A percentile compares a stretch with the other conserved stretches of the same genome.
phyloP scores from a whole-genome alignment of 2,329 filamentous ascomycete species.

The Didymellaceae sp. region DNA sequence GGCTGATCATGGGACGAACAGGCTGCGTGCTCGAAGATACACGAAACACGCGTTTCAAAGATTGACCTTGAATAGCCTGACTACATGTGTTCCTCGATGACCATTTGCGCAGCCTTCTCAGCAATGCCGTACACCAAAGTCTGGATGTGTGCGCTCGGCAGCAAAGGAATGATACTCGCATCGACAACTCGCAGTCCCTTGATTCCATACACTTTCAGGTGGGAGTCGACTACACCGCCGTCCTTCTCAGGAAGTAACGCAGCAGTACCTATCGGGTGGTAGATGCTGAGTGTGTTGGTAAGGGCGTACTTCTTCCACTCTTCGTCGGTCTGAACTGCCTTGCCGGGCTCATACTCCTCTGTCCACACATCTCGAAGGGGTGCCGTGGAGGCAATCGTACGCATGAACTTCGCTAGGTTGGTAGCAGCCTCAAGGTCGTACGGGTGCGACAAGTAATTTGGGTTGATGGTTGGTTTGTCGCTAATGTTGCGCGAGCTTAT shows the following conservation, averaged over 20 bases:
- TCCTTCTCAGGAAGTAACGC: constrained; percentile 34
- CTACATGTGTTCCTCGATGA: constrained; percentile 14
- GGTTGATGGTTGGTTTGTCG: constrained; percentile 36
- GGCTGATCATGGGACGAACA: too few species aligned
- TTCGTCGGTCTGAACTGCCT: constrained; percentile 31
- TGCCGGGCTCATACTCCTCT: constrained; percentile 41
- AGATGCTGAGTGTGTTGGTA: constrained; percentile 32
- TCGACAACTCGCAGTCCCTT: constrained; percentile 37
- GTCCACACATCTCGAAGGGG: constrained; percentile 40
- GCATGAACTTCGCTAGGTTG: constrained; percentile 33
- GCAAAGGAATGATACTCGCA: constrained; percentile 37
- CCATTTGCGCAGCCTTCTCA: constrained; percentile 34
- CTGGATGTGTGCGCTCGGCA: constrained; percentile 36
- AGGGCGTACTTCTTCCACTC: constrained; percentile 33
- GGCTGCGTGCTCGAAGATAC: too few species aligned
- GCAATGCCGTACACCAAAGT: constrained; percentile 41
- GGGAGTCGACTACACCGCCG: constrained; percentile 33
- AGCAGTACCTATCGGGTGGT: constrained; percentile 48
- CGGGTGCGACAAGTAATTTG: constrained; percentile 37
- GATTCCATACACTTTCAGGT: constrained; percentile 15
- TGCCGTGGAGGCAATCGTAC: constrained; percentile 30
- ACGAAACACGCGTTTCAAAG: too few species aligned
- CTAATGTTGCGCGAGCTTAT: constrained; percentile 30
- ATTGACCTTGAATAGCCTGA: too few species aligned
- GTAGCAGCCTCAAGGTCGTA: constrained; percentile 35